Percentiles rank a stretch among this genome's conserved stretches.
Evolutionary conservation across 1,139 yeast genomes (phyloP).

Genomic region (Pichia sp.): DNA sequence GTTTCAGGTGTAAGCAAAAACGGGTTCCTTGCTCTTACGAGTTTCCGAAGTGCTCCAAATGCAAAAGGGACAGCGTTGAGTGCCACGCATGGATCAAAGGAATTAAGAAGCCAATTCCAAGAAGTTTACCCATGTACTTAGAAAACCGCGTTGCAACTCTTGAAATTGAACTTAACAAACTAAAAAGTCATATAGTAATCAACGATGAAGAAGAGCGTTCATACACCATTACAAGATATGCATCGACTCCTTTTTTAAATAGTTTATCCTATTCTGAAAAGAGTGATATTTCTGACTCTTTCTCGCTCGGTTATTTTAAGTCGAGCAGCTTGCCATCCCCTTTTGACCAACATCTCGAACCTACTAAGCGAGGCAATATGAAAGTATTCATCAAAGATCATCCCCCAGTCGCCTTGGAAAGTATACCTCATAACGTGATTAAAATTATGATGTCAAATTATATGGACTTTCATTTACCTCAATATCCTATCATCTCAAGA

Average conservation of each 20-base stretch:
- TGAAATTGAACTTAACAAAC: conserved; percentile 13
- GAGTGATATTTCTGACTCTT: conserved; percentile 3
- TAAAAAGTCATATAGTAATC: conserved; percentile 11
- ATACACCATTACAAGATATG: conserved; percentile 10
- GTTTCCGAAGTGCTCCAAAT: conserved; percentile 16
- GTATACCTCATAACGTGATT: conserved; percentile 16
- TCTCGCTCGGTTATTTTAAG: conserved; percentile 11
- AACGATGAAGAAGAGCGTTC: conserved; percentile 15
- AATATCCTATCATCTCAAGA: conserved; percentile 18
- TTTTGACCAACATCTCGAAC: conserved; percentile 14
- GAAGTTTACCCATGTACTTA: conserved; percentile 13
- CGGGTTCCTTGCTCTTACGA: conserved; percentile 14
- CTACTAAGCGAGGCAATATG: conserved; percentile 12
- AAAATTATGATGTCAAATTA: conserved; percentile 15
- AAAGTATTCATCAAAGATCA: conserved; percentile 14
- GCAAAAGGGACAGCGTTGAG: conserved; percentile 11
- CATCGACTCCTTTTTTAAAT: conserved; percentile 14
- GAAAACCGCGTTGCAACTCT: conserved; percentile 17
- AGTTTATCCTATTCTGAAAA: conserved; percentile 8
- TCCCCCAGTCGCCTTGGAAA: conserved; percentile 15
- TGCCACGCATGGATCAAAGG: conserved; percentile 19
- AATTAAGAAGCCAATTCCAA: conserved; percentile 15
- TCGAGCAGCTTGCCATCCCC: conserved; percentile 19
- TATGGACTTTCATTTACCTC: conserved; percentile 17
- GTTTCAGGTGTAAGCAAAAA: conserved; percentile 16